A percentile compares a stretch with the other conserved stretches of the same genome.
Conservation (phyloP, 306 rosid species). For the Fragaria ananassa region DNA sequence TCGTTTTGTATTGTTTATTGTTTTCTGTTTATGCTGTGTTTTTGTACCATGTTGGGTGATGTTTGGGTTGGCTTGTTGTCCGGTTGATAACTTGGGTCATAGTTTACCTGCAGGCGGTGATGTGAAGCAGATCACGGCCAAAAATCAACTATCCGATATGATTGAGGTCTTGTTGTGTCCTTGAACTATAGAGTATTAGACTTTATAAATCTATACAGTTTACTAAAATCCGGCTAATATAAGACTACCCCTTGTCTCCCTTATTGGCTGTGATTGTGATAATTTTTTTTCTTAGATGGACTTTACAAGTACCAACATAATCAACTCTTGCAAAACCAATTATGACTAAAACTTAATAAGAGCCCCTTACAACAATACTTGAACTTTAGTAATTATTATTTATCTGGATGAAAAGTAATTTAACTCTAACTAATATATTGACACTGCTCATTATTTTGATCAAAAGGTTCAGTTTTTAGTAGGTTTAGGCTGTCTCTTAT, state of each 20-base stretch:
- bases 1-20: conserved; percentile 22
- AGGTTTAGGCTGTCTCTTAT: not conserved
- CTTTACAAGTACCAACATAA: not conserved
- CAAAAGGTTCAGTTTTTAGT: not conserved
- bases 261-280: conserved; percentile 1
- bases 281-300: not conserved
- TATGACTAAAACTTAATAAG: not conserved
- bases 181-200: conserved; percentile 31
- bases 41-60: not conserved
- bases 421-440: not conserved
- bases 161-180: conserved; percentile 82
- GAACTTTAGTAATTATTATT: not conserved
- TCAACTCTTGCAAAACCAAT: not conserved
- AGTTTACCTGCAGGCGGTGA: conserved; percentile 98
- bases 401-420: not conserved
- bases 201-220: conserved; percentile 24
- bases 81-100: conserved; percentile 41
- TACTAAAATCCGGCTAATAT: conserved; percentile 17
- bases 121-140: conserved; percentile 81
- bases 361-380: not conserved
- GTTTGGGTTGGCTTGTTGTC: conserved; percentile 13
- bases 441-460: conserved; percentile 1
- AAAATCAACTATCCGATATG: conserved; percentile 68
- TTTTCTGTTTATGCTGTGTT: conserved; percentile 19
- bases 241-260: conserved; percentile 16